Evolutionary conservation across 768 basidiomycete species (phyloP).

Genomic region (Termitomyces sp.): DNA sequence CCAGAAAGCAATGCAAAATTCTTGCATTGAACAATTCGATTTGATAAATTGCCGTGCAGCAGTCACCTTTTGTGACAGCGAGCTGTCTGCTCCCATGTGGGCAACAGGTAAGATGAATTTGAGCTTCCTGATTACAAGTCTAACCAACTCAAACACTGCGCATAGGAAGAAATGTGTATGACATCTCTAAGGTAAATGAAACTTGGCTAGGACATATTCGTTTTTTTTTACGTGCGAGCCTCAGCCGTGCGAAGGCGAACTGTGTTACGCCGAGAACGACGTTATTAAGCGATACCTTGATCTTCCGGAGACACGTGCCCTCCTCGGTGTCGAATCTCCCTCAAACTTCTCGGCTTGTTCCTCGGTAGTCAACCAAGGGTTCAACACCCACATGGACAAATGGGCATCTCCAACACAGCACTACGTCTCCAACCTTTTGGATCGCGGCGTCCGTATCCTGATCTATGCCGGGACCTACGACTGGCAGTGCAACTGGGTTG

Average conservation of each 20-base stretch:
- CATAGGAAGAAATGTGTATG: constrained; percentile 19
- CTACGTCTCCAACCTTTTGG: constrained; percentile 62
- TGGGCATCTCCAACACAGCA: constrained; percentile 43
- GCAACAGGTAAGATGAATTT: constrained; percentile 30
- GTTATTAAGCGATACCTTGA: constrained; percentile 15
- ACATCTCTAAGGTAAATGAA: constrained; percentile 16
- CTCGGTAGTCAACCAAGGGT: constrained; percentile 38
- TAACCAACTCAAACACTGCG: background rate
- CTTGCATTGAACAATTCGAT: constrained; percentile 66
- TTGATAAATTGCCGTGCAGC: constrained; percentile 63
- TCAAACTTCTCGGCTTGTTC: constrained; percentile 58
- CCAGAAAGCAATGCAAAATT: constrained; percentile 45
- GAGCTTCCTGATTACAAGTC: background rate
- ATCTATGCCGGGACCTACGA: constrained; percentile 74
- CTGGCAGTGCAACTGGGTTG: constrained; percentile 78
- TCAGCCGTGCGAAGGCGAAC: constrained; percentile 17
- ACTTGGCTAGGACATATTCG: too few species aligned
- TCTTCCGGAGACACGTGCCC: constrained; percentile 12
- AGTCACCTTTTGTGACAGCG: constrained; percentile 54
- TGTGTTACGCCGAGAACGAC: constrained; percentile 17
- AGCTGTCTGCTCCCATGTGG: constrained; percentile 38
- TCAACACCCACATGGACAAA: constrained; percentile 54
- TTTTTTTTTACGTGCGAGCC: background rate
- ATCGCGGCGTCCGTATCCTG: constrained; percentile 68
- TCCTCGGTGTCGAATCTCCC: constrained; percentile 19